Base-by-base conservation (phyloP, 2,329 filamentous ascomycete genomes). In the Teratosphaeria viscida region DNA sequence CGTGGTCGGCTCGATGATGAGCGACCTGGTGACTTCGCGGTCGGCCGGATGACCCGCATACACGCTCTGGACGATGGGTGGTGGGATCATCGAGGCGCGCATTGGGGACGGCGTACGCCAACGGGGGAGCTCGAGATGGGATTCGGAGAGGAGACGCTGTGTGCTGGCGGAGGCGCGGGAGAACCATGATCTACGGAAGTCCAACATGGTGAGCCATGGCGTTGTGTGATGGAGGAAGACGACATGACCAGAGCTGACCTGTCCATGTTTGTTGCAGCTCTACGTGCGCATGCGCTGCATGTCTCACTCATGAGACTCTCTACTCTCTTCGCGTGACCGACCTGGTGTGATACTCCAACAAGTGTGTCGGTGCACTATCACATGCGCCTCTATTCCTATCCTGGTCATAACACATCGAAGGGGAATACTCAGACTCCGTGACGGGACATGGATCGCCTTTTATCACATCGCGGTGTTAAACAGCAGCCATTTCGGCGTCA, bases 1-100 rank as follows among this genome's bases (percentile, higher is more conserved):
- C 34, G 76, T 74, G 27, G 77, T 74, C 57, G 76, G 74, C 63
- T 74, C 77, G 63, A 81, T 73, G 62, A 77, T 74, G 58, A 72
- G 69, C 54, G 75, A 74, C 58, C 75, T 71, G 52, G 68, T 65
- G 2, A 59, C 23, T 57, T 34, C 53, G 37, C 52, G 54, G 6
- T 49, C 43, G 23, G 55, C 52, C 47, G 59, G 57, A 60, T 56
- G 43, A 60, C 34, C 10, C 10, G 61, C 10, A 56, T 69, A 69
- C 7, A 63, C 62, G 62, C 70, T 74, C 39, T 70, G 66, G 0
- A 72, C 67, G 19, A 73, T 72, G 1, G 71, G 71, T 14, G 71
- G 70, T 35, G 71, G 71, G 27, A 73, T 70, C 56, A 69, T 71
- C 26, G 70, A 72, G 53, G 69, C 64, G 34, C 66, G 60, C 66